phyloP scores from a whole-genome alignment of 495 filamentous ascomycete species.

The Neurospora sp. region DNA sequence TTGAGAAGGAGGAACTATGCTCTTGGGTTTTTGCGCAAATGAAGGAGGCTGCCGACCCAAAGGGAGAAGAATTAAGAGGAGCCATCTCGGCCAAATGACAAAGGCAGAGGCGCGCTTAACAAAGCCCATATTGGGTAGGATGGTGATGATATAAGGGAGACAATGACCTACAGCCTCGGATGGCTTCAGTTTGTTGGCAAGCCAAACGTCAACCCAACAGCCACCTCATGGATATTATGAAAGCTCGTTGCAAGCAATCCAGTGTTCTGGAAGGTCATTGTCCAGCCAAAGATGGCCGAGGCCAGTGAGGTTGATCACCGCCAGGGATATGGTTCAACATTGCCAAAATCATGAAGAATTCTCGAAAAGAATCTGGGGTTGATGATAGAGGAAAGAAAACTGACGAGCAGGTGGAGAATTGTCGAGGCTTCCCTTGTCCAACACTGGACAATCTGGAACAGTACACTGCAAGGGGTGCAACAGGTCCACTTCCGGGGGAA shows the following conservation, averaged over 20 bases:
- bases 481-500: neutral
- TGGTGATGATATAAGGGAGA: neutral
- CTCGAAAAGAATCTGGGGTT: slow-evolving; percentile 1
- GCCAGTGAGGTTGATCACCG: slow-evolving; percentile 38
- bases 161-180: neutral
- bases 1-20: slow-evolving; percentile 11
- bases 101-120: neutral
- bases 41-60: slow-evolving; percentile 3
- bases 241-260: neutral
- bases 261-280: slow-evolving; percentile 1
- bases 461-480: neutral
- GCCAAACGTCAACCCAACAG: neutral
- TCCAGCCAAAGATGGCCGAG: slow-evolving; percentile 26
- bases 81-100: neutral
- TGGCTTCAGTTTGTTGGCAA: neutral
- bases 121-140: neutral
- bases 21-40: slow-evolving; percentile 4
- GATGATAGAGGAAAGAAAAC: neutral
- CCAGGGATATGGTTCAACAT: slow-evolving; percentile 25
- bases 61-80: slow-evolving; percentile 5
- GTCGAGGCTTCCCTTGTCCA: neutral
- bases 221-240: neutral
- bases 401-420: slow-evolving; percentile 1
- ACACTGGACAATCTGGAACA: neutral
- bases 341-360: neutral